phyloP scores from a whole-genome alignment of 2,329 filamentous ascomycete genomes.

The Pezicula carpinea region DNA sequence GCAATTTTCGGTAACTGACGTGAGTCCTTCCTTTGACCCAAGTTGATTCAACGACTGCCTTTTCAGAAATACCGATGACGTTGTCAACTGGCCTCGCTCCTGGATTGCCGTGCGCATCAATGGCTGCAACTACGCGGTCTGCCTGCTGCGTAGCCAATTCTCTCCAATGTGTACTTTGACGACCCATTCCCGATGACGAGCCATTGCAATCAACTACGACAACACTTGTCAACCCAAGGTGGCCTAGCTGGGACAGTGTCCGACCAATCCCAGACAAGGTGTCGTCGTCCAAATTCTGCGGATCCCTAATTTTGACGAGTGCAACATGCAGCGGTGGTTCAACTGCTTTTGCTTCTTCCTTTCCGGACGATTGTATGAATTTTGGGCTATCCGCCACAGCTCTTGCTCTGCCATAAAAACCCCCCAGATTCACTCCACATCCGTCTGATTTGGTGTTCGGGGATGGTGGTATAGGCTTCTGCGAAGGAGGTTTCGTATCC shows the following conservation, averaged over 20 bases:
- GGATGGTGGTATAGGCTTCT: slow-evolving; percentile 1
- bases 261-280: slow-evolving; percentile 72
- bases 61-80: slow-evolving; percentile 31
- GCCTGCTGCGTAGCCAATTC: slow-evolving; percentile 56
- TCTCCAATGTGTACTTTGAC: slow-evolving; percentile 30
- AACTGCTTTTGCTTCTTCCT: slow-evolving; percentile 11
- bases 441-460: slow-evolving; percentile 22
- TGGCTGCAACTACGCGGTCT: slow-evolving; percentile 67
- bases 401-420: slow-evolving; percentile 52
- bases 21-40: slow-evolving; percentile 17
- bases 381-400: slow-evolving; percentile 55
- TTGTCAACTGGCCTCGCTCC: slow-evolving; percentile 65
- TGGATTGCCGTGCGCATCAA: slow-evolving; percentile 64
- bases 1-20: slow-evolving; percentile 43
- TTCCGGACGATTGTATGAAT: slow-evolving; percentile 48
- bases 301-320: slow-evolving; percentile 75
- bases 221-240: slow-evolving; percentile 75
- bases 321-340: slow-evolving; percentile 63
- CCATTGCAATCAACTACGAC: slow-evolving; percentile 73
- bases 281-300: slow-evolving; percentile 64
- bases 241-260: slow-evolving; percentile 78
- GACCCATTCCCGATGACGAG: slow-evolving; percentile 6
- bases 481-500: slow-evolving; percentile 17
- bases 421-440: slow-evolving; percentile 54
- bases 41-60: slow-evolving; percentile 7